Evolutionary conservation across 306 rosid genomes (phyloP), one percentile per base, ranked within the genome.

Genomic region (Sphenostylis stenocarpa): DNA sequence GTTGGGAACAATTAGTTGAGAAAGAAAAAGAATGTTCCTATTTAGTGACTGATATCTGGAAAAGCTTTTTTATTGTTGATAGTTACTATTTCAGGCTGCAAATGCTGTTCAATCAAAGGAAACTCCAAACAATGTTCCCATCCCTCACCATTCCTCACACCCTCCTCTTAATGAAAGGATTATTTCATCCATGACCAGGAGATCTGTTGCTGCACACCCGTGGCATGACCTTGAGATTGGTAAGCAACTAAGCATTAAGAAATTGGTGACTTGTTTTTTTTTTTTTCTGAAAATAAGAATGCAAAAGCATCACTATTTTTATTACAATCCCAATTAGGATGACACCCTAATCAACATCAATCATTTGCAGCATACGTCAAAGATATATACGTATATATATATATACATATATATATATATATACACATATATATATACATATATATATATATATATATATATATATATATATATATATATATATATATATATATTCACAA

Each of bases 191-290:
- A 79, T 95, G 97, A 88, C 97, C 38, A 85, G 98, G 82, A 89
- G 98, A 75, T 95, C 98, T 49, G 92, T 84, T 39, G 98, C 98
- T 83, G 98, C 98, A 19, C 98, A 95, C 83, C 98, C 97, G 8
- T 95, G 98, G 98, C 98, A 95, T 79, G 98, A 95, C 88, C 97
- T 95, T 65, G 98, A 95, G 90, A 95, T 95, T 28, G 98, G 98
- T 90, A 38, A 9, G 43, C 43, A 38, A 38, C 43, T 38, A 82
- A 71, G 73, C 67, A 14, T 28, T 29, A 7, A 14, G 19, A 58
- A 14, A 34, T 61, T 19, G 81, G 12, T 28, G 10, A 47, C 33
- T 1, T 41, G 17, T 49, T 56, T 24, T 26, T 26, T 26, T 26
- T 26, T 38, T 11, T 38, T 38, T 2, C 8, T 8, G 28, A 26